Percentiles rank a stretch among this genome's conserved stretches.
phyloP scores from a whole-genome alignment of 2,329 filamentous ascomycete species.

The Colletotrichum trifolii region DNA sequence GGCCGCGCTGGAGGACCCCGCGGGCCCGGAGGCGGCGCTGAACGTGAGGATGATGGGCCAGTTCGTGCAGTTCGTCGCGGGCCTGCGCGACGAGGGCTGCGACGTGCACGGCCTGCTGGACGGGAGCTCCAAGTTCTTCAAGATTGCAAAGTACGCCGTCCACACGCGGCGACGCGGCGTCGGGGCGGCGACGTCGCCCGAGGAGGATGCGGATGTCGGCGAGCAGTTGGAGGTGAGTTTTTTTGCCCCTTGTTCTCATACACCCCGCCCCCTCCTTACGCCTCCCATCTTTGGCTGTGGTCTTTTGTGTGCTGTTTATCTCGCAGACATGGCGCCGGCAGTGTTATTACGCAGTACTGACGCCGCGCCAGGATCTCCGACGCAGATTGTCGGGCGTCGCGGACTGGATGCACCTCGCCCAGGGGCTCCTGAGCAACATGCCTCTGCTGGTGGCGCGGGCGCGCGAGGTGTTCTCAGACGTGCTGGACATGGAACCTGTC shows the following conservation, averaged over 20 bases:
- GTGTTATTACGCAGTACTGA: too few relatives aligned
- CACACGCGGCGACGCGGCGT: slow-evolving; percentile 16
- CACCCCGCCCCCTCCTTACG: too few relatives aligned
- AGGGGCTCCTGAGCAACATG: slow-evolving; percentile 30
- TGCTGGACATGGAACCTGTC: slow-evolving; percentile 7
- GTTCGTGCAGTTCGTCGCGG: slow-evolving; percentile 26
- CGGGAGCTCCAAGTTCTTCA: slow-evolving; percentile 30
- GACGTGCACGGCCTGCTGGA: slow-evolving; percentile 18
- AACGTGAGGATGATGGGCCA: slow-evolving; percentile 26
- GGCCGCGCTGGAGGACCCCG: slow-evolving; percentile 29
- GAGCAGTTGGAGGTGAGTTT: slow-evolving; percentile 27
- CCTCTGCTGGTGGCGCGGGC: slow-evolving; percentile 3
- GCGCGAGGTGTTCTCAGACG: slow-evolving; percentile 16
- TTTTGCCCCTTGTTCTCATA: not conserved
- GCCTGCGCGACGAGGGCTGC: slow-evolving; percentile 25
- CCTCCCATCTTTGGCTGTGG: too few relatives aligned
- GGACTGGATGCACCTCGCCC: slow-evolving; percentile 30
- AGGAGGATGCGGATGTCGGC: slow-evolving; percentile 20
- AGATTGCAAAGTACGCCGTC: slow-evolving; percentile 28
- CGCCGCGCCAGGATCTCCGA: slow-evolving; percentile 9
- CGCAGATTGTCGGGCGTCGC: slow-evolving; percentile 22
- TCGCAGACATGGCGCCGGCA: too few relatives aligned
- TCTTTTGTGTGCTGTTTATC: too few relatives aligned
- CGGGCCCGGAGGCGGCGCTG: slow-evolving; percentile 9
- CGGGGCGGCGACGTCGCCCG: slow-evolving; percentile 8